Evolutionary conservation across 306 rosid genomes (phyloP).

Genomic region (Dalbergia oliveri): DNA sequence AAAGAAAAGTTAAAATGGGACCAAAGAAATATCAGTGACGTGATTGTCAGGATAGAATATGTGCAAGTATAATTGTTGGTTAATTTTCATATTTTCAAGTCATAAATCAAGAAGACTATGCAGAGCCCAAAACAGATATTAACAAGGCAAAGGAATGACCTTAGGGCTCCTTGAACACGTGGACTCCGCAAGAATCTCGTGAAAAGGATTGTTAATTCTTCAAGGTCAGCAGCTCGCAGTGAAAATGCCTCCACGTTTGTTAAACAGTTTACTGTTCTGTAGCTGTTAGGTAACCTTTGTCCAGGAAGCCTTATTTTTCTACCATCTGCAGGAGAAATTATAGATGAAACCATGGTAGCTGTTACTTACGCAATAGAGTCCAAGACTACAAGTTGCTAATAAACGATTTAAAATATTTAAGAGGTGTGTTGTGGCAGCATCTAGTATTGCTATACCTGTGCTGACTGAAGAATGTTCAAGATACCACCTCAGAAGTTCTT

Average conservation of each 20-base stretch:
- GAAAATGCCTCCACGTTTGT: conserved; percentile 86
- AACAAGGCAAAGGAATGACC: conserved; percentile 53
- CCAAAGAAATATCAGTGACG: too few relatives aligned
- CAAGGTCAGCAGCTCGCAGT: conserved; percentile 78
- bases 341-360: not conserved
- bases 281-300: conserved; percentile 38
- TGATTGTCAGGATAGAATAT: not conserved
- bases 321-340: conserved; percentile 62
- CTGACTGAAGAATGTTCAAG: conserved; percentile 80
- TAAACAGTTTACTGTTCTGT: conserved; percentile 68
- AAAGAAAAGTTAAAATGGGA: too few relatives aligned
- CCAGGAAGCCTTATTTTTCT: conserved; percentile 64
- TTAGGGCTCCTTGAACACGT: conserved; percentile 79
- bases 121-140: conserved; percentile 8
- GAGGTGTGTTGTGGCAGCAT: not conserved
- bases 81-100: not conserved
- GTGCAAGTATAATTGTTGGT: not conserved
- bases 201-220: conserved; percentile 78
- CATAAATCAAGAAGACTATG: conserved; percentile 3
- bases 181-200: conserved; percentile 76
- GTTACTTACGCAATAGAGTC: not conserved
- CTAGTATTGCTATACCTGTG: conserved; percentile 59
- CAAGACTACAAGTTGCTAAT: not conserved
- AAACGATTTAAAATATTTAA: conserved; percentile 7
- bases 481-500: conserved; percentile 84